Evolutionary conservation across 208 protist genomes (phyloP), one percentile per base, ranked within the genome.

Genomic region (Crithidia fasciculata): DNA sequence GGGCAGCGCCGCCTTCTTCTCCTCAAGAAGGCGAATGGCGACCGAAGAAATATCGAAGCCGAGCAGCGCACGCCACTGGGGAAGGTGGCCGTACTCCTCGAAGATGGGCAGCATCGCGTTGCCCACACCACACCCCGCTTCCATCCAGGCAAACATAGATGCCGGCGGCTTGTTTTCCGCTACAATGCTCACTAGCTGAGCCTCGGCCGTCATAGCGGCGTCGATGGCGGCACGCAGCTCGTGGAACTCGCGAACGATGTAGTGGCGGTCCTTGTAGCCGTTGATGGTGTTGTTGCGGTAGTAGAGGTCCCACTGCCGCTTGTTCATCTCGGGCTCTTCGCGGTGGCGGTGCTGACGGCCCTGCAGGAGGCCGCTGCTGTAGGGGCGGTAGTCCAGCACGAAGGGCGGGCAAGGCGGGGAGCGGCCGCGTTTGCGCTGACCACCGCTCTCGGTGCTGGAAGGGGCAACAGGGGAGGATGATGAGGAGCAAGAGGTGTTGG

Each of bases 121-220:
- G 9, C 97, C 97, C 41, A 98, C 97, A n/a, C 97, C 97, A 83
- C 97, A 98, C 8, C 97, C 97, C 4, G 90, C 86, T 76, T 98
- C 95, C 83, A 98, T 87, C 87, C 89, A 95, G 28, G 81, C 69
- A 53, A 89, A 89, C 12, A 65, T 44, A 8, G 58, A 10, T 7
- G 52, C 53, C 15, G 39, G 16, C 49, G 44, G 16, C 57, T 18
- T 64, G 52, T 43, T 68, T 78, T 47, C 52, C 0, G 28, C 28
- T 28, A 1, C 28, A 28, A 0, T n/a, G 10, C 61, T 5, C 36
- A 28, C 49, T 62, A 50, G 9, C 15, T 1, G 37, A 50, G 3
- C 41, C 15, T 19, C 50, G 37, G 8, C 15, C 18, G 56, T 47
- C 8, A 16, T 68, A 37, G 73, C 71, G n/a, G 64, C 74, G 53